phyloP scores from a whole-genome alignment of 495 filamentous ascomycete species.

The Emericellopsis terricola region DNA sequence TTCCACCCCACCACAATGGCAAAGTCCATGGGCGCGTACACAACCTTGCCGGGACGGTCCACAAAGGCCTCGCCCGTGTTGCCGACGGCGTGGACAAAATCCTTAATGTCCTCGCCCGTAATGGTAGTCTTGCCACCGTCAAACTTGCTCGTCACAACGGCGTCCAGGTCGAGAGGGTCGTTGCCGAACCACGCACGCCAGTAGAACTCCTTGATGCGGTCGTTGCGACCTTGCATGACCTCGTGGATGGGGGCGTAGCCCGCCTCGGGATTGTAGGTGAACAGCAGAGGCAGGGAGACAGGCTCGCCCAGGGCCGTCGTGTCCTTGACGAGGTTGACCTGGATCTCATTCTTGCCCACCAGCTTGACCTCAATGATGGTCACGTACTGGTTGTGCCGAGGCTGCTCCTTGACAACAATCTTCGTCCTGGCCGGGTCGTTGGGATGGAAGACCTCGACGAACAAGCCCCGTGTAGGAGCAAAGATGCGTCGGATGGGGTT shows the following conservation, averaged over 20 bases:
- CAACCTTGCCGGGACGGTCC: constrained; percentile 84
- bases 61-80: constrained; percentile 99
- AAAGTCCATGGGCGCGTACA: constrained; percentile 95
- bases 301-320: constrained; percentile 65
- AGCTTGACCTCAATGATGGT: constrained; percentile 75
- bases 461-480: constrained; percentile 64
- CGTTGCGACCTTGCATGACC: constrained; percentile 86
- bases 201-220: constrained; percentile 96
- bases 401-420: constrained; percentile 56
- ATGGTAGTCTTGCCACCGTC: constrained; percentile 74
- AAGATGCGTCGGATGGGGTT: constrained; percentile 90
- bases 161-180: constrained; percentile 67
- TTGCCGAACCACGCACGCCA: constrained; percentile 92
- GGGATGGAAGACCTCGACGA: constrained; percentile 71
- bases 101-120: constrained; percentile 80
- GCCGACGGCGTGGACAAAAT: constrained; percentile 95
- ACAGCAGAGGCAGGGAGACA: constrained; percentile 62
- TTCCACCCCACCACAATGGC: constrained; percentile 93
- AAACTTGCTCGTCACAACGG: constrained; percentile 67
- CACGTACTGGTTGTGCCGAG: constrained; percentile 42
- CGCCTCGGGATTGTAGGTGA: constrained; percentile 82
- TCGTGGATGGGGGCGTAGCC: constrained; percentile 92
- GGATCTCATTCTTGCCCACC: constrained; percentile 57
- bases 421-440: constrained; percentile 60
- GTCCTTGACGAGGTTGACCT: constrained; percentile 74